Conservation (phyloP, 2,329 filamentous ascomycete genomes). For the Oidium heveae region DNA sequence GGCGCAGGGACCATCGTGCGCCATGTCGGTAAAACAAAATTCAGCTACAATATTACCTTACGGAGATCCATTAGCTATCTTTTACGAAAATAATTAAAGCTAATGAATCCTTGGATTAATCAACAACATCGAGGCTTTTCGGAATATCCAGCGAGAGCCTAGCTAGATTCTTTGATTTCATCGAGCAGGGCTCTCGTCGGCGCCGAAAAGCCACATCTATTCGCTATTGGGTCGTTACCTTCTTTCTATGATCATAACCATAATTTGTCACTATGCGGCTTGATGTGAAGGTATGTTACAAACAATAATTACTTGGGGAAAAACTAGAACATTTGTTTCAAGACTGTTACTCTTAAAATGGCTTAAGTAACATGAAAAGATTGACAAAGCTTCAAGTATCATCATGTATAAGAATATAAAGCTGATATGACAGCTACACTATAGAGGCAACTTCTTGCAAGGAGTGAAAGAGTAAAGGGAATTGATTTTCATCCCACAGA, state of each 20-base stretch:
- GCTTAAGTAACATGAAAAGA: background rate
- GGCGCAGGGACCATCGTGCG: no score
- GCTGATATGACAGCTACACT: conserved; percentile 16
- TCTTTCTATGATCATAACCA: conserved; percentile 2
- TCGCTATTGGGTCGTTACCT: background rate
- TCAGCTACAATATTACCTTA: background rate
- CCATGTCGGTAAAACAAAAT: background rate
- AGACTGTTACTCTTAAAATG: background rate
- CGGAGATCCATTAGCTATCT: no score
- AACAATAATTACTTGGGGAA: background rate
- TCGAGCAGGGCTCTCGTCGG: conserved; percentile 3
- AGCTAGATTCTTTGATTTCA: background rate
- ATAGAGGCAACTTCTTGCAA: conserved; percentile 60
- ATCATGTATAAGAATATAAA: conserved; percentile 5
- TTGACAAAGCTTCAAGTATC: conserved; percentile 3
- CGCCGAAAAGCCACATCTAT: conserved; percentile 7
- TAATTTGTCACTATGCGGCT: conserved; percentile 23
- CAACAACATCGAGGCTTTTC: no score
- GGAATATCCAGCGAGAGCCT: no score
- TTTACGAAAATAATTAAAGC: no score
- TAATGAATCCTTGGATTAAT: no score
- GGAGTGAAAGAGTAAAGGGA: conserved; percentile 87
- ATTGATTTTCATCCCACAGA: conserved; percentile 94
- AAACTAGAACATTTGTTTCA: background rate
- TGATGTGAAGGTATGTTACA: conserved; percentile 28